Evolutionary conservation across 345 rosid genomes (phyloP).

Genomic region (Limnanthes douglasii): DNA sequence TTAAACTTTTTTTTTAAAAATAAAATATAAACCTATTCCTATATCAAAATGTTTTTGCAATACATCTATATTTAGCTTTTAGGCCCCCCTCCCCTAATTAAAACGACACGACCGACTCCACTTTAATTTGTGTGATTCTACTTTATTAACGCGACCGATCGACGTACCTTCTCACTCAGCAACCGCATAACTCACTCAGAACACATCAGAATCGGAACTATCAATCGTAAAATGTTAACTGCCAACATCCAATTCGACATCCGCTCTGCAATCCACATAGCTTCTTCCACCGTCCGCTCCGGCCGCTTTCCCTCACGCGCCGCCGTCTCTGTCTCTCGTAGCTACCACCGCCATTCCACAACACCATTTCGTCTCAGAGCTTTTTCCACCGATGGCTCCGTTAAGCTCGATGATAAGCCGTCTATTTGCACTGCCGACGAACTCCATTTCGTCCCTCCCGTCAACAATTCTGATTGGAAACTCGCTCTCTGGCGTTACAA

Average conservation of each 20-base stretch:
- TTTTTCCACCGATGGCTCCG: conserved; percentile 12
- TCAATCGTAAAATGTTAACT: too few species aligned
- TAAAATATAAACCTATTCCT: too few species aligned
- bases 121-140: too few species aligned
- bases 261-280: conserved; percentile 30
- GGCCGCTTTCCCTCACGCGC: conserved; percentile 3
- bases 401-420: conserved; percentile 36
- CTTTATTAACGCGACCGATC: too few species aligned
- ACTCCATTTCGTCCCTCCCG: conserved; percentile 74
- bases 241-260: conserved; percentile 37
- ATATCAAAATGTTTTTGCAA: too few species aligned
- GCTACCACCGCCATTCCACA: conserved; percentile 6
- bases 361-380: conserved; percentile 10
- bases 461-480: conserved; percentile 59
- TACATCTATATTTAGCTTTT: too few species aligned
- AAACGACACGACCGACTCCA: too few species aligned
- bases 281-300: conserved; percentile 21
- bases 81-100: too few species aligned
- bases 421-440: conserved; percentile 86
- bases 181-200: too few species aligned
- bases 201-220: too few species aligned
- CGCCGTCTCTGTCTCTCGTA: conserved; percentile 13
- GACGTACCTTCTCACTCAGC: too few species aligned
- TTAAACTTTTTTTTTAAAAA: too few species aligned
- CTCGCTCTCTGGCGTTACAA: conserved; percentile 93